Evolutionary conservation across 345 rosid genomes (phyloP), one percentile per base, ranked within the genome.

Genomic region (Excoecaria cochinchinensis): DNA sequence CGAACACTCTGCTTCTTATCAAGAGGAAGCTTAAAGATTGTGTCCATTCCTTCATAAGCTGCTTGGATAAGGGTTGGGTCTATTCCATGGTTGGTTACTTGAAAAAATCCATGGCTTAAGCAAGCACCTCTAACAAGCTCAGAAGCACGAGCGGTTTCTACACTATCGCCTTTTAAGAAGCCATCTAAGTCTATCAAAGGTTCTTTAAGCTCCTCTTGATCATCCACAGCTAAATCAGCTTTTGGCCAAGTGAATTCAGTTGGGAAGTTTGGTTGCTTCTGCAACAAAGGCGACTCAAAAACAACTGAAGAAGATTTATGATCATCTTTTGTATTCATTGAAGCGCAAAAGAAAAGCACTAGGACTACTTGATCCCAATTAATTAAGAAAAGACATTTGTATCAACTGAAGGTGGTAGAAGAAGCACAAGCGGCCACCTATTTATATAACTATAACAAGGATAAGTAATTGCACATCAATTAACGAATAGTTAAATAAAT

Each of bases 91-190:
- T 83, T 86, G 24, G 69, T 84, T 3, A 90, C 89, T 47, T 85
- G 91, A 72, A 90, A 90, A 81, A 86, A 85, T 31, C 94, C 94
- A 62, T 90, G 94, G 71, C 52, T 83, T 44, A 42, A 25, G 80
- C 94, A 90, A 1, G 91, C 91, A 5, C 19, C 31, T 61, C 87
- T 63, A 14, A 88, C 65, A 3, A 86, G 85, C 76, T 72, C 78
- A 5, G 74, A 80, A 6, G 89, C 91, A 5, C 44, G 77, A 2
- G 79, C 67, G 0, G 84, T 84, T 0, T 77, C 87, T 3, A 4
- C 52, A 9, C 77, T 78, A 8, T 86, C 88, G 0, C 91, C 90
- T 4, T 67, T 76, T 0, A 84, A 24, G 78, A 85, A 84, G 7
- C 88, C 89, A 3, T 61, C 53, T 46, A 90, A 58, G 84, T 90